Conservation (phyloP, 805 yeast species). For the Jamesozyma gamospora region DNA sequence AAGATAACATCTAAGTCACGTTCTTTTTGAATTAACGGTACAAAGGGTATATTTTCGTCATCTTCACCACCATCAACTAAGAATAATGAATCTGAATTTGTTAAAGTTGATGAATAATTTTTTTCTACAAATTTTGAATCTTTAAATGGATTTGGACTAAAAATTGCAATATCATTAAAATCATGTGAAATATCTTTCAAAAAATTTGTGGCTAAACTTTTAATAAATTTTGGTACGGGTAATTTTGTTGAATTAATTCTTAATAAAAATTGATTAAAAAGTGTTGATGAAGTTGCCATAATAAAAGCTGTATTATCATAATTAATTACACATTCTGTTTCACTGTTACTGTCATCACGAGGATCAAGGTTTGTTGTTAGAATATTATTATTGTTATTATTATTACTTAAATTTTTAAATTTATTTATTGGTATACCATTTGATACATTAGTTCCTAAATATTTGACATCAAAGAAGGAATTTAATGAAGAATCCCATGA, state of each 20-base stretch:
- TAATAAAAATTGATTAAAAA: slow-evolving; percentile 63
- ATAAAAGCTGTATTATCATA: slow-evolving; percentile 76
- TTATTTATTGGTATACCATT: slow-evolving; percentile 46
- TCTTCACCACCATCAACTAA: slow-evolving; percentile 72
- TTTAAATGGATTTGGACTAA: slow-evolving; percentile 62
- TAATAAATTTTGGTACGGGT: slow-evolving; percentile 31
- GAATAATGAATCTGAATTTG: slow-evolving; percentile 35
- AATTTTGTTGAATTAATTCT: slow-evolving; percentile 39
- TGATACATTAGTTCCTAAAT: slow-evolving; percentile 55
- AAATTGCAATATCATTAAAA: slow-evolving; percentile 58
- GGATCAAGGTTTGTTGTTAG: background rate
- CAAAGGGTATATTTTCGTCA: slow-evolving; percentile 49
- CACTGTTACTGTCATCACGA: background rate
- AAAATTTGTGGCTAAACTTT: slow-evolving; percentile 33
- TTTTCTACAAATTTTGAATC: slow-evolving; percentile 28
- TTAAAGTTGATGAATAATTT: slow-evolving; percentile 32
- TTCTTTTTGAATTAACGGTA: slow-evolving; percentile 49
- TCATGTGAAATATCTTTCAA: slow-evolving; percentile 38
- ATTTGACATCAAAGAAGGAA: slow-evolving; percentile 56
- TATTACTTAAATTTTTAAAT: slow-evolving; percentile 52
- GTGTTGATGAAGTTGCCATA: slow-evolving; percentile 73
- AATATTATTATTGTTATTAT: slow-evolving; percentile 5
- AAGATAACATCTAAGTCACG: slow-evolving; percentile 52
- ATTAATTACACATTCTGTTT: slow-evolving; percentile 47
- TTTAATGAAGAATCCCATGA: slow-evolving; percentile 76